These are phyloP conservation scores for Leccinum insigne DNA, from an alignment of 1,284 basidiomycete species.

Conservation along the genomic window DNA sequence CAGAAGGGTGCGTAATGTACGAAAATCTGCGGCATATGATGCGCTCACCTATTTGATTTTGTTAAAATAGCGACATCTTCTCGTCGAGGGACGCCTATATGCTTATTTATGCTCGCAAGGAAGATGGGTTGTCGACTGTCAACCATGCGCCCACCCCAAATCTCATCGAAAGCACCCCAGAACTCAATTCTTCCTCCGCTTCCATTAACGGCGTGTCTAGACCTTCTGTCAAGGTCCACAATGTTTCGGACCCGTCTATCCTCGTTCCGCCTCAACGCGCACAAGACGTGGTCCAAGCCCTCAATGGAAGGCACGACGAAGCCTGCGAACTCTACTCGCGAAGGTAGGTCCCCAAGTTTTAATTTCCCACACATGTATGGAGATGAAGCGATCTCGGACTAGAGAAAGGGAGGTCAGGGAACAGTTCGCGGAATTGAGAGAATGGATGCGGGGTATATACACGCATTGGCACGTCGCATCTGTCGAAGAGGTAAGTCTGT, in stretches of 20 bases:
- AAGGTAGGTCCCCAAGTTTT: constrained; percentile 42
- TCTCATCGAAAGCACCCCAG: constrained; percentile 21
- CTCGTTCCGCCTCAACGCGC: constrained; percentile 53
- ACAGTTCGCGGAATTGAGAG: constrained; percentile 50
- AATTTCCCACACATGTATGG: constrained; percentile 19
- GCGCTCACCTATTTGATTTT: constrained; percentile 27
- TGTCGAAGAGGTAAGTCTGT: constrained; percentile 43
- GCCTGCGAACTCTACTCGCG: constrained; percentile 50
- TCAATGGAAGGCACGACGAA: constrained; percentile 56
- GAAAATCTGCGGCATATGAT: constrained; percentile 8
- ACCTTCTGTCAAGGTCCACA: constrained; percentile 8
- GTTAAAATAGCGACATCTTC: constrained; percentile 36
- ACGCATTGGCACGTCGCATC: constrained; percentile 56
- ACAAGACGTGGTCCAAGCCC: constrained; percentile 48
- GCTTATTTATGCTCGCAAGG: constrained; percentile 77
- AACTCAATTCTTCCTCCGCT: constrained; percentile 10
- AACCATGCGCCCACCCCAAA: constrained; percentile 26
- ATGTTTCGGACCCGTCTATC: constrained; percentile 21
- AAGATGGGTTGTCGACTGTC: constrained; percentile 15
- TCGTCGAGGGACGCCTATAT: constrained; percentile 89
- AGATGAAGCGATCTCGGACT: constrained; percentile 13
- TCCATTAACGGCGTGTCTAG: constrained; percentile 23
- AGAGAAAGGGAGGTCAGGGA: constrained; percentile 47
- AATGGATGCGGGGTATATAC: constrained; percentile 61
- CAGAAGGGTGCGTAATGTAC: constrained; percentile 26